Evolutionary conservation across 1,284 basidiomycete genomes (phyloP).

Genomic region (Testicularia cyperi): DNA sequence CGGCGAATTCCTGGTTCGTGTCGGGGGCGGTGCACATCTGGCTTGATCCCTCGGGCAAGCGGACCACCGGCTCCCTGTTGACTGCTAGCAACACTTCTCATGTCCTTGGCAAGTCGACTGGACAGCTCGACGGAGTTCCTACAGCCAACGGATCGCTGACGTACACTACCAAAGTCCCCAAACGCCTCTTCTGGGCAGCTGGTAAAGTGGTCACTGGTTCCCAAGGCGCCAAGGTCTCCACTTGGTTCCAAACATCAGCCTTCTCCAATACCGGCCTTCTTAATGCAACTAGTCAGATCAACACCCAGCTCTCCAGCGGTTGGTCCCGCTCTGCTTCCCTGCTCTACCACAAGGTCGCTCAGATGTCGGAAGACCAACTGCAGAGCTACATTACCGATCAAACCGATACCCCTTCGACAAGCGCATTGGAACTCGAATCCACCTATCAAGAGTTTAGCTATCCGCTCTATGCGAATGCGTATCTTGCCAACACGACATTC

Average conservation of each 20-base stretch:
- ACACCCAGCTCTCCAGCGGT: slow-evolving; percentile 14
- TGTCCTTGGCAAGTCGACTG: slow-evolving; percentile 7
- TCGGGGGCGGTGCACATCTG: slow-evolving; percentile 70
- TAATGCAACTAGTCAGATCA: slow-evolving; percentile 16
- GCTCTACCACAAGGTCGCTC: slow-evolving; percentile 7
- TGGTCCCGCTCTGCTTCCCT: not conserved
- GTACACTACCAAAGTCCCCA: slow-evolving; percentile 6
- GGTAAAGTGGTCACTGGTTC: slow-evolving; percentile 23
- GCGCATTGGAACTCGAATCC: too few species aligned
- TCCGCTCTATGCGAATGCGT: slow-evolving; percentile 11
- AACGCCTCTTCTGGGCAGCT: slow-evolving; percentile 7
- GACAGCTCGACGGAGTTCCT: slow-evolving; percentile 8
- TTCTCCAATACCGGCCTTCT: slow-evolving; percentile 12
- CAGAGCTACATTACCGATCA: not conserved
- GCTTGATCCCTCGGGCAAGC: slow-evolving; percentile 16
- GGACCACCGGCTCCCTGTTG: slow-evolving; percentile 28
- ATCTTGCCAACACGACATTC: slow-evolving; percentile 3
- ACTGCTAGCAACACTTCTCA: not conserved
- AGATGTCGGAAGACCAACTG: not conserved
- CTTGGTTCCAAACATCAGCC: slow-evolving; percentile 8
- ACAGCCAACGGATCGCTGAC: slow-evolving; percentile 6
- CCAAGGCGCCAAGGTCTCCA: slow-evolving; percentile 2
- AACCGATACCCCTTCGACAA: too few species aligned
- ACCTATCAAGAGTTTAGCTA: slow-evolving; percentile 21
- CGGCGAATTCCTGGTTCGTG: slow-evolving; percentile 72